Base-by-base conservation (phyloP, 108 stramenopile genomes). In the Cyclotella sp. region DNA sequence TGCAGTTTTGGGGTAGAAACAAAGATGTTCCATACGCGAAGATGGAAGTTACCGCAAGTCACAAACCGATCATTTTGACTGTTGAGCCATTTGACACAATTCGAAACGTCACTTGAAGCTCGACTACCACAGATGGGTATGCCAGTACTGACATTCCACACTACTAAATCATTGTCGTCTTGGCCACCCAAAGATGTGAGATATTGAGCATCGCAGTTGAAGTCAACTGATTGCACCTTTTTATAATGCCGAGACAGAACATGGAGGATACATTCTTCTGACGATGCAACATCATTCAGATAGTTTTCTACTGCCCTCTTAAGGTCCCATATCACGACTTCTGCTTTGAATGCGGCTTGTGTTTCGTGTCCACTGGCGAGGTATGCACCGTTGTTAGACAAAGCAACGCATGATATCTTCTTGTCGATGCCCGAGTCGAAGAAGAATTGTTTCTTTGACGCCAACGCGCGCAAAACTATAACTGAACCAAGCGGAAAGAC, bases 131-230 rank as follows among this genome's bases (percentile, higher is more conserved):
- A 94, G 61, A 96, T 79, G 42, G 90, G 78, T 21, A 72, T 68
- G 11, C 94, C 94, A 0, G 80, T 76, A 24, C 64, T 73, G 15
- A 90, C 63, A 63, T 92, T 85, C 96, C 96, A 96, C 30, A 95
- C 87, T 18, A 95, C 94, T 42, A 96, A 67, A n/a, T 91, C 89
- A 79, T 96, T 96, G 75, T 96, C 96, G 74, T 96, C 95, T 51
- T 87, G 87, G 14, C 94, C 94, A 26, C 96, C 96, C 14, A 95
- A 66, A 18, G 93, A 86, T 12, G 82, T 83, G 19, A 96, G 79
- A 54, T 69, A 94, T 40, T 79, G 59, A 30, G 78, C 83, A 77
- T 91, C 85, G 42, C 68, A 87, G 68, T 78, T 87, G 72, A 90
- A 90, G 44, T 75, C 79, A 24, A 93, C 59, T 41, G 83, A 73